These are phyloP conservation scores for Exobasidium cylindrosporum DNA, from an alignment of 1,284 basidiomycete species.

Conservation along the genomic window DNA sequence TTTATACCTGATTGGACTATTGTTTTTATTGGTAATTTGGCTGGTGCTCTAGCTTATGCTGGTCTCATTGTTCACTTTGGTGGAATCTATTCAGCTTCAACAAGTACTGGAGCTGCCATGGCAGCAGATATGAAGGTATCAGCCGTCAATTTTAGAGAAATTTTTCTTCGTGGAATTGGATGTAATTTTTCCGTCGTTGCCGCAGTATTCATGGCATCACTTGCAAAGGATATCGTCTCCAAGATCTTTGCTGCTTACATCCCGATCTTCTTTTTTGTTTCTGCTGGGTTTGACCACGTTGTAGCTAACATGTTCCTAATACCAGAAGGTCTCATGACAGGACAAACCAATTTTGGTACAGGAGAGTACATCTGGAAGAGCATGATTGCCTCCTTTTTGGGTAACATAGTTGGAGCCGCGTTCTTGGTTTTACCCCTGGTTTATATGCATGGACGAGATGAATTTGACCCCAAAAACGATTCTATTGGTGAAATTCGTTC, in stretches of 20 bases:
- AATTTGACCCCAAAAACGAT: conserved; percentile 25
- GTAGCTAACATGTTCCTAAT: conserved; percentile 63
- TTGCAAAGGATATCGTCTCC: conserved; percentile 68
- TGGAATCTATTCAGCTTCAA: conserved; percentile 30
- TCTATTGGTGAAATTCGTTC: conserved; percentile 1
- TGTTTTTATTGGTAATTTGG: conserved; percentile 71
- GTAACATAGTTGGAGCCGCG: conserved; percentile 67
- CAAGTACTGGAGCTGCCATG: conserved; percentile 24
- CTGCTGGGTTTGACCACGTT: conserved; percentile 66
- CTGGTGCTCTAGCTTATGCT: conserved; percentile 69
- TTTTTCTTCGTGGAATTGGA: conserved; percentile 71
- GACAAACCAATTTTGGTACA: conserved; percentile 28
- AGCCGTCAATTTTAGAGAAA: conserved; percentile 57
- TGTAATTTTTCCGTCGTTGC: conserved; percentile 76
- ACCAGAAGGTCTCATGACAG: conserved; percentile 62
- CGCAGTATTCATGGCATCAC: conserved; percentile 76
- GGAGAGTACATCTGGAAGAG: conserved; percentile 69
- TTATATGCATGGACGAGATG: conserved; percentile 39
- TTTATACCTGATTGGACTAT: conserved; percentile 53
- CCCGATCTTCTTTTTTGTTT: conserved; percentile 70
- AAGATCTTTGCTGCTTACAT: conserved; percentile 73
- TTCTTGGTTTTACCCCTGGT: conserved; percentile 59
- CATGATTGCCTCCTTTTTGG: conserved; percentile 67
- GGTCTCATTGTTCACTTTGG: conserved; percentile 60
- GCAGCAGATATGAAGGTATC: conserved; percentile 28